Base-by-base conservation (phyloP, 2,329 filamentous ascomycete genomes). In the Metarhizium anisopliae region DNA sequence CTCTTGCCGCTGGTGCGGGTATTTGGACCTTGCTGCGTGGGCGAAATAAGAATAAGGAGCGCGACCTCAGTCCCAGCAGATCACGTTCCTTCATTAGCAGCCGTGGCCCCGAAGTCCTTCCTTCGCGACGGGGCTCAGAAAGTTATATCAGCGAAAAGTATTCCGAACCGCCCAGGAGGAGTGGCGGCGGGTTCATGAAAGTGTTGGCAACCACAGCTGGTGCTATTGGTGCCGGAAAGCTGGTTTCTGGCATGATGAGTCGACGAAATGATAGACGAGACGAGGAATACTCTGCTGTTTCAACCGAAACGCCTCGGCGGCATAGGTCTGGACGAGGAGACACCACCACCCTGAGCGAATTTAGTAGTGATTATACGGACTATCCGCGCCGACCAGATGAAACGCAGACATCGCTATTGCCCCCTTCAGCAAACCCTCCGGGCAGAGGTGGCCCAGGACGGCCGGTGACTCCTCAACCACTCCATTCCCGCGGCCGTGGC, bases 71-170 rank as follows among this genome's bases (percentile, higher is more conserved):
- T 51, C 70, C 72, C 38, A 77, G 72, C 53, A 67, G 72, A 10
- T 72, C 70, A 6, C 67, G 64, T 6, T 72, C 69, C 1, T 64
- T 68, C 43, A 68, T 67, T 55, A 66, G 67, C 42, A 72, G 67
- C 52, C 68, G 72, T 32, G 71, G 66, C 6, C 74, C 77, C 1
- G 79, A 83, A 57, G 77, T 80, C 2, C 63, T 82, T 10, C 70
- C 79, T 1, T 83, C 81, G 0, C 73, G 78, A 47, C 71, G 74
- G 36, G 74, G 68, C 3, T 85, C 82, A 0, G 76, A 75, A 4
- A 86, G 83, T 53, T 85, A 83, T 59, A 71, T 79, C 38, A 80
- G 86, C 43, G 86, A 90, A 60, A 89, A 90, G 66, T 80, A 80
- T 56, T 80, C 80, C 0, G 78, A 84, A n/a, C 59, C 67, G 54